Base-by-base conservation (phyloP, 1,284 basidiomycete genomes). In the Cryptococcus sp. region DNA sequence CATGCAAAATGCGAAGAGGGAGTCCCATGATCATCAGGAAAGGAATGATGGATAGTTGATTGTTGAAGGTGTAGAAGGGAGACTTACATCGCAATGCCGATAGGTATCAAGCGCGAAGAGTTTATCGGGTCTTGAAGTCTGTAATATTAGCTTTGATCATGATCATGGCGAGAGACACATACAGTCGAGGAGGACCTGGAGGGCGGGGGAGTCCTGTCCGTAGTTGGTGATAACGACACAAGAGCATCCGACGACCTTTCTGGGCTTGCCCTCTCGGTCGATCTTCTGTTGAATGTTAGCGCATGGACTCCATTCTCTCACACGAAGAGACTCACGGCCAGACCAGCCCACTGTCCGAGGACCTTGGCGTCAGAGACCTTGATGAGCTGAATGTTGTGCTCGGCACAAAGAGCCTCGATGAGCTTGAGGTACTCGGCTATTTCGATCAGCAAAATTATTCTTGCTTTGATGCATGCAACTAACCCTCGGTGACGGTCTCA, bases 181-280 rank as follows among this genome's bases (percentile, higher is more conserved):
- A 67, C 65, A 73, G 76, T 97, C 92, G 69, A 96, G 82, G 76
- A 98, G 86, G 70, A 97, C 93, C 77, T 96, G 88, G 72, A 97
- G 84, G 61, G 93, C 94, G 81, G 94, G 88, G 70, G 86, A 87
- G 82, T 98, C 94, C 65, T 85, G 82, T 73, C 94, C 94, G 76
- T 94, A 98, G 77, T 98, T 91, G 82, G 91, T 96, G 72, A 98
- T 93, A 64, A 98, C 94, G 66, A 98, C 94, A 76, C 92, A 97
- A 65, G 87, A 89, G 83, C 90, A 93, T 57, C 88, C 88, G 60
- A 94, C 91, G 73, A 98, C 82, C 84, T 98, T 98, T 75, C 94
- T 83, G 53, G 94, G 88, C 81, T 97, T 98, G 69, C 94, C 94
- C 81, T 98, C 94, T 70, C 91, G 85, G 81, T 98, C 93, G 76